Base-by-base conservation (phyloP, 2,329 filamentous ascomycete genomes). In the Apiospora kogelbergensis region DNA sequence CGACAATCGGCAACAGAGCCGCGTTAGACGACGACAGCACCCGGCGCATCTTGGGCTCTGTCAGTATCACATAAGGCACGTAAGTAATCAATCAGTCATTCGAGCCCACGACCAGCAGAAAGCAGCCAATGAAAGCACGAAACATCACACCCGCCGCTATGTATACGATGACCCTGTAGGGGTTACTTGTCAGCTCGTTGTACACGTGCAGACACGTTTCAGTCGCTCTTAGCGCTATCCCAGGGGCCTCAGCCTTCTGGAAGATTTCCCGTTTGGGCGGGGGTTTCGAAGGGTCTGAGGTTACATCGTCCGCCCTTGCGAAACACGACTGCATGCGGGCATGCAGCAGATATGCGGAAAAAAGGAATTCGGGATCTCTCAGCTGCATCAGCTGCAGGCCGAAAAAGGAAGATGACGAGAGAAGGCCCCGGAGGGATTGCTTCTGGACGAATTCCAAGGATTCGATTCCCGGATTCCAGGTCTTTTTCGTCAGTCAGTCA, bases 231-330 rank as follows among this genome's bases (percentile, higher is more conserved):
- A 46, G 65, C 65, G 44, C 7, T 20, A 13, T 66, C 24, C 22
- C 44, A 24, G 20, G 15, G 22, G 48, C 26, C 9, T 57, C 48
- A 57, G 44, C 24, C 45, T 66, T 66, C 65, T 66, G 65, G 65
- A 66, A 66, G 26, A 5, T 53, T 66, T 66, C 65, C 44, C 40
- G 22, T 66, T 66, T 66, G 26, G 41, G 63, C 40, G n/a, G 37
- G 63, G n/a, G 63, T 57, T 57, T 57, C 48, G 30, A 60, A 60
- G 53, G 53, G 53, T 37, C 53, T 30, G 53, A 60, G 53, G 53
- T 60, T 60, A 60, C 53, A 60, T 60, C 53, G 53, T 10, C 53
- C 37, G 53, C 53, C 53, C 30, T 20, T 37, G 20, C 53, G 53
- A 60, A 60, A 60, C 53, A 37, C 53, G 30, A 6, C 30, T 30